phyloP scores from a whole-genome alignment of 495 filamentous ascomycete genomes.

The Talaromyces trachyspermus region DNA sequence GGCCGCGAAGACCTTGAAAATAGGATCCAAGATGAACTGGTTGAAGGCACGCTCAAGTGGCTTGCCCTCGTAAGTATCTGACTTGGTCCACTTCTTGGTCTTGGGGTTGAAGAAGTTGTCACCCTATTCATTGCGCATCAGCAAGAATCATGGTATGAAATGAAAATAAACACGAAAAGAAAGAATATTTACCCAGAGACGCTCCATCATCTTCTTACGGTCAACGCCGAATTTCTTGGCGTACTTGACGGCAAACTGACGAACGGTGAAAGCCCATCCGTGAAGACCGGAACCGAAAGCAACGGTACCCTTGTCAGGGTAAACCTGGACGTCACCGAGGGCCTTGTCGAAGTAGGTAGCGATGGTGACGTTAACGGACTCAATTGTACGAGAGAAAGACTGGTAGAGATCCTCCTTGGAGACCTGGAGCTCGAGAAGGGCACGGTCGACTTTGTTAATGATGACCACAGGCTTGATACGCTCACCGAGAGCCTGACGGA shows the following conservation, averaged over 20 bases:
- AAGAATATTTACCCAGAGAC: slow-evolving; percentile 83
- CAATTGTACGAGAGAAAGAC: slow-evolving; percentile 97
- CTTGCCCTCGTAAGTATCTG: slow-evolving; percentile 71
- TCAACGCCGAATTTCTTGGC: slow-evolving; percentile 99
- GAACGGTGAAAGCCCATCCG: slow-evolving; percentile 99
- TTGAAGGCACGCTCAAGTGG: slow-evolving; percentile 96
- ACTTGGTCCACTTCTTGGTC: slow-evolving; percentile 99
- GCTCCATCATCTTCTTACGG: slow-evolving; percentile 99
- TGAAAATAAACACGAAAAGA: neutral
- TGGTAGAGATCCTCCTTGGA: slow-evolving; percentile 99
- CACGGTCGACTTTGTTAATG: slow-evolving; percentile 99
- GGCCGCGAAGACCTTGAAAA: slow-evolving; percentile 94
- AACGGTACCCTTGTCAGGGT: slow-evolving; percentile 91
- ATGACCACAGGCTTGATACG: slow-evolving; percentile 99
- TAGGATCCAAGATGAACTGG: slow-evolving; percentile 96
- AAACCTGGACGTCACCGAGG: slow-evolving; percentile 96
- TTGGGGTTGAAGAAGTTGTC: slow-evolving; percentile 99
- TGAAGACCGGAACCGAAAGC: slow-evolving; percentile 99
- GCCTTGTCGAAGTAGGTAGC: slow-evolving; percentile 96
- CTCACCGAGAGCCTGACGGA: slow-evolving; percentile 98
- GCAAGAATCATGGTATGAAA: neutral
- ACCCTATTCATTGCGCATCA: slow-evolving; percentile 44
- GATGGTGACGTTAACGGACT: slow-evolving; percentile 99
- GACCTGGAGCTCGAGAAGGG: slow-evolving; percentile 95
- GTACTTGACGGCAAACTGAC: slow-evolving; percentile 94